phyloP scores from a whole-genome alignment of 1,284 basidiomycete species.

The Sanguinoderma infundibulare region DNA sequence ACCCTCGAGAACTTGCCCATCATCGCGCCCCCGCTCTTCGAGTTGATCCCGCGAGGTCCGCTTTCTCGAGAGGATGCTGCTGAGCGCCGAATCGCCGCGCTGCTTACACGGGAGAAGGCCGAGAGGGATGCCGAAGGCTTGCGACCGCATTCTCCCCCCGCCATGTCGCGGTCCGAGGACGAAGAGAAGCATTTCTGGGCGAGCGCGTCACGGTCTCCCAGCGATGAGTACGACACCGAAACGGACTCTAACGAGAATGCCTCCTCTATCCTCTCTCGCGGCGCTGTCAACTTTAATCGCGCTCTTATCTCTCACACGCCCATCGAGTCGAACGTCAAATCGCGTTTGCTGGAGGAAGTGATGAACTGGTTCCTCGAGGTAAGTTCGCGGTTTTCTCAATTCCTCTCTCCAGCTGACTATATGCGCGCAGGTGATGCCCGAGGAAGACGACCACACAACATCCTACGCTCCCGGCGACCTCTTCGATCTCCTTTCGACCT shows the following conservation, averaged over 20 bases:
- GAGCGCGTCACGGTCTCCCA: not conserved
- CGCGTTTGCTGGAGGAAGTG: conserved; percentile 37
- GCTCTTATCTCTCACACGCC: not conserved
- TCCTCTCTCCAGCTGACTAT: not conserved
- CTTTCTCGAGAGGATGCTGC: conserved; percentile 45
- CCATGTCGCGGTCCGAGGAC: not conserved
- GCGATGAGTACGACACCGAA: conserved; percentile 5
- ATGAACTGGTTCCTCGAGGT: conserved; percentile 51
- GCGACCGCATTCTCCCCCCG: not conserved
- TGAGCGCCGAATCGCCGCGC: conserved; percentile 43
- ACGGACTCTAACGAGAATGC: not conserved
- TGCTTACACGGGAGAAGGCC: conserved; percentile 46
- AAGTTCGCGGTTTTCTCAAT: conserved; percentile 11
- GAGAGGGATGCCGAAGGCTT: conserved; percentile 40
- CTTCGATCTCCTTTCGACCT: conserved; percentile 54
- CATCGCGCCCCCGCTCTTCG: conserved; percentile 52
- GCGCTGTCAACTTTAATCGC: not conserved
- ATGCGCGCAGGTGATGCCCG: conserved; percentile 7
- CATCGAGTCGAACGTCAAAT: conserved; percentile 31
- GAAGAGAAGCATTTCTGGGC: conserved; percentile 17
- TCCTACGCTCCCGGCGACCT: conserved; percentile 41
- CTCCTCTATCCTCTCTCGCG: not conserved
- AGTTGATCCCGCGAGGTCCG: conserved; percentile 39
- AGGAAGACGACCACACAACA: conserved; percentile 14
- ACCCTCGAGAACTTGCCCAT: conserved; percentile 43